Evolutionary conservation across 2,329 filamentous ascomycete species (phyloP).

Genomic region (Cladophialophora carrionii): DNA sequence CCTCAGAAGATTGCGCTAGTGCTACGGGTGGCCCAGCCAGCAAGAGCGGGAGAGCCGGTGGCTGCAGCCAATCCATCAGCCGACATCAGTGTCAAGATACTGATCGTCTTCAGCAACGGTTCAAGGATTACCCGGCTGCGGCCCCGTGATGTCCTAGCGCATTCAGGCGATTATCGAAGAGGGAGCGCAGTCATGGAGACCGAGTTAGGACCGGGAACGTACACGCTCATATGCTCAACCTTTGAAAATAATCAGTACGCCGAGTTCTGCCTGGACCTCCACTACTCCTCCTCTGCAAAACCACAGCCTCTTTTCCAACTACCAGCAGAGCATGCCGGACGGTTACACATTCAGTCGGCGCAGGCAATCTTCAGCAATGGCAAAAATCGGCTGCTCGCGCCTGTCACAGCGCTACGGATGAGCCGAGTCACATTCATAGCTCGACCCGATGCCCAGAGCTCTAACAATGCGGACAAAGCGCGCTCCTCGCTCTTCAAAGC

Average conservation of each 20-base stretch:
- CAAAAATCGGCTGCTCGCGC: constrained; percentile 58
- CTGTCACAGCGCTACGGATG: constrained; percentile 57
- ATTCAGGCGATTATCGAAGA: constrained; percentile 86
- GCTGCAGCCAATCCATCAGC: background rate
- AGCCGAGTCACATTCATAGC: constrained; percentile 64
- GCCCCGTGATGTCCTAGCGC: constrained; percentile 75
- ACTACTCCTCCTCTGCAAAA: constrained; percentile 49
- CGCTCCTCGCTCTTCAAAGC: constrained; percentile 63
- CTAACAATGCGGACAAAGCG: constrained; percentile 21
- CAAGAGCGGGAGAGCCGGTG: constrained; percentile 53
- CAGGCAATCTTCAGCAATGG: constrained; percentile 56
- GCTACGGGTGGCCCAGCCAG: constrained; percentile 44
- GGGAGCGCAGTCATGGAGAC: constrained; percentile 73
- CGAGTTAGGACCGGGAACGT: constrained; percentile 69
- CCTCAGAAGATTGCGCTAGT: constrained; percentile 45
- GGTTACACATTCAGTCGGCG: constrained; percentile 64
- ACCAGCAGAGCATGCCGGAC: constrained; percentile 73
- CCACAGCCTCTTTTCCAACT: constrained; percentile 54
- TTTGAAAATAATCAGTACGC: constrained; percentile 57
- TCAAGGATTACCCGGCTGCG: constrained; percentile 67
- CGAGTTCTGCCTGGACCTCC: constrained; percentile 74
- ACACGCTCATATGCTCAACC: constrained; percentile 48
- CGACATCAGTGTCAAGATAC: constrained; percentile 80
- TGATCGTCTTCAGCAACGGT: constrained; percentile 63
- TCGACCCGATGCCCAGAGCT: constrained; percentile 45